Base-by-base conservation (phyloP, 1,284 basidiomycete genomes). In the Mycena sp. region DNA sequence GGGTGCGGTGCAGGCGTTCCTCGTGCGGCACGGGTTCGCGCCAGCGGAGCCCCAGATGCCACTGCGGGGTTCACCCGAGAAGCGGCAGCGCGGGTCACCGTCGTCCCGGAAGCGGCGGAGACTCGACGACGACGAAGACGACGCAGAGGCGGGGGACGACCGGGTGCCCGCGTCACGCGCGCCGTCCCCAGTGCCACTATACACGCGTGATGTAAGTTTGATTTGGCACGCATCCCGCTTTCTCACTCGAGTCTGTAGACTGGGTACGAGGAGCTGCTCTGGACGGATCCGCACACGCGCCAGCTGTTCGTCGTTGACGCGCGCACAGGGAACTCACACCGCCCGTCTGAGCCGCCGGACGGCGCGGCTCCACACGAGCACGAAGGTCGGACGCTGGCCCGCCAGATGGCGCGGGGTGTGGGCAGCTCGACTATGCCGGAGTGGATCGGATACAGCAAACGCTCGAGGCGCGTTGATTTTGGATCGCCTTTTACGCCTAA, bases 261-360 rank as follows among this genome's bases (percentile, higher is more conserved):
- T 45, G 62, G 69, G 44, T 56, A 60, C 45, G 77, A 80, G 49
- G 77, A 80, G 53, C 70, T 84, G 23, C 57, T 77, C 25, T 92
- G 90, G 90, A 83, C 77, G 32, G 90, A 93, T 75, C 83, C 85
- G 23, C 74, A 69, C 23, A 91, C 88, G 1, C 85, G 89, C n/a
- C 83, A 91, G 73, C 81, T 81, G 0, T 90, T 91, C 67, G 68
- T 91, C 7, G 82, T 95, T 11, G 90, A 97, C 72, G 73, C 82
- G 50, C 83, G 89, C 26, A 87, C 86, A 11, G 87, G 86, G 12
- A 84, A 91, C 75, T 83, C 86, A 38, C 80, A 81, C 71, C 77
- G 75, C n/a, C 76, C 74, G 70, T 68, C 69, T 49, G 67, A 76
- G 53, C 72, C 64, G 63, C 61, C 59, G 17, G 44, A 43, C n/a